These are phyloP conservation scores for Adansonia gregorii DNA, from an alignment of 441 rosid genomes.

Conservation along the genomic window DNA sequence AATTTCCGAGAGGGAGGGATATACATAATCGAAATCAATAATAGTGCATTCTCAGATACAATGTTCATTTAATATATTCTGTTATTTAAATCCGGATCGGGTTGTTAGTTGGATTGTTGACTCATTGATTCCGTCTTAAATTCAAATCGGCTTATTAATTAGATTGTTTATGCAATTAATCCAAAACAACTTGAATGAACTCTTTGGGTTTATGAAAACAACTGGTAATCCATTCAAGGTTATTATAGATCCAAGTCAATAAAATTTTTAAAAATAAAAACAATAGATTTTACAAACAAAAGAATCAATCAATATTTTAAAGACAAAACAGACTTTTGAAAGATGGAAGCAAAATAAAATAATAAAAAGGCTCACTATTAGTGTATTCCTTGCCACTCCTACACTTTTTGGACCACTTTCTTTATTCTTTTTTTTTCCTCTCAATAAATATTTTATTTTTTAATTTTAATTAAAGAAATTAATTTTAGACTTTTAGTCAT, in stretches of 20 bases:
- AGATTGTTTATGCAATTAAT: no score
- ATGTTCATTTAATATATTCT: no score
- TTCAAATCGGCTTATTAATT: no score
- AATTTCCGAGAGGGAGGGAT: background rate
- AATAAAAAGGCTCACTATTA: background rate
- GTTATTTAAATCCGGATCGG: no score
- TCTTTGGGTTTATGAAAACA: no score
- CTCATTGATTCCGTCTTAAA: no score
- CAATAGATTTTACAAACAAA: constrained; percentile 21
- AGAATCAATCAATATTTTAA: background rate
- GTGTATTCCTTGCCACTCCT: background rate
- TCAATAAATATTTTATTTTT: background rate
- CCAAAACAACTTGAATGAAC: no score
- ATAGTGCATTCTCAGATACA: background rate
- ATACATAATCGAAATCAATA: background rate
- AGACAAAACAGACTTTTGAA: constrained; percentile 5
- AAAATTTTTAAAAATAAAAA: no score
- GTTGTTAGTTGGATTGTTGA: no score
- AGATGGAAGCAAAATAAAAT: background rate
- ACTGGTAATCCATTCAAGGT: no score
- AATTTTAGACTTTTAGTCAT: background rate
- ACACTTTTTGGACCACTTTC: background rate
- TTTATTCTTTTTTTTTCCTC: background rate
- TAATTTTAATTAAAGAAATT: background rate
- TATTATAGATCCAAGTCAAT: no score